phyloP scores from a whole-genome alignment of 768 basidiomycete genomes.

The Pisolithus sp. region DNA sequence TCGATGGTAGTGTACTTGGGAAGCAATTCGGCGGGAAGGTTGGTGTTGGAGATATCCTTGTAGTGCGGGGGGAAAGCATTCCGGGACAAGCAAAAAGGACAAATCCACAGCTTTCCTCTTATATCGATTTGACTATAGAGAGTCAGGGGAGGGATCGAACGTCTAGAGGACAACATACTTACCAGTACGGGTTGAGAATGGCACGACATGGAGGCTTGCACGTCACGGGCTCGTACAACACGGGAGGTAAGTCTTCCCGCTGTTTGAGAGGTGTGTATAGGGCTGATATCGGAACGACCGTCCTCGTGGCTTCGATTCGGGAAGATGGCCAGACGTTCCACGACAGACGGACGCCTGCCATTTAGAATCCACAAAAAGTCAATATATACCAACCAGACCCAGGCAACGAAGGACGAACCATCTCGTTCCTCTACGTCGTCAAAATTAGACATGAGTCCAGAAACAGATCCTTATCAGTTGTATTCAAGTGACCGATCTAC shows the following conservation, averaged over 20 bases:
- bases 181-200: constrained; percentile 98
- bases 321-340: constrained; percentile 99
- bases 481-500: constrained; percentile 26
- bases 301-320: constrained; percentile 95
- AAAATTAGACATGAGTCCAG: constrained; percentile 64
- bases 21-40: constrained; percentile 90
- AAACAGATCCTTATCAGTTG: constrained; percentile 22
- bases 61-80: constrained; percentile 98
- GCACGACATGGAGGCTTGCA: constrained; percentile 98
- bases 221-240: constrained; percentile 96
- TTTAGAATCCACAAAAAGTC: not conserved
- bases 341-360: constrained; percentile 89
- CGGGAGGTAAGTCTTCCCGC: constrained; percentile 89
- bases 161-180: constrained; percentile 17
- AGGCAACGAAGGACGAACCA: constrained; percentile 45
- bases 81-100: constrained; percentile 94
- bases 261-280: constrained; percentile 94
- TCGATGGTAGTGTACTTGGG: constrained; percentile 99
- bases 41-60: constrained; percentile 96
- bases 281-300: constrained; percentile 97
- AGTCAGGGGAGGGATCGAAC: not conserved
- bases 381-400: not conserved
- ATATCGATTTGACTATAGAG: constrained; percentile 89
- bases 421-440: constrained; percentile 98
- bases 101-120: constrained; percentile 98